Evolutionary conservation across 352 stramenopile species (phyloP).

Genomic region (Plasmopara viticola): DNA sequence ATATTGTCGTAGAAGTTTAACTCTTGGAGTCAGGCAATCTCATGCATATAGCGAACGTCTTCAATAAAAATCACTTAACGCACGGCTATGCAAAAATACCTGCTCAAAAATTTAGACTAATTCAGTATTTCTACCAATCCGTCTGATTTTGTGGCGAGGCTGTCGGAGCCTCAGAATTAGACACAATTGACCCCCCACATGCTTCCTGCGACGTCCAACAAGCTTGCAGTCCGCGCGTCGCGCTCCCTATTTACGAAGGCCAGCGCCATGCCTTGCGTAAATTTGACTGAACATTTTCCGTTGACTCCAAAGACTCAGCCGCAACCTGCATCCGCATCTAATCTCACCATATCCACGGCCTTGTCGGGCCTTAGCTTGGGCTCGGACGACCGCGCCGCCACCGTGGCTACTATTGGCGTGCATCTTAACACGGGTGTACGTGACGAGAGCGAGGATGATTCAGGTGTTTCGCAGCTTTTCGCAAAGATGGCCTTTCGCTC

Average conservation of each 20-base stretch:
- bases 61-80: too few species aligned
- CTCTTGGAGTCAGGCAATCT: too few species aligned
- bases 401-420: slow-evolving; percentile 61
- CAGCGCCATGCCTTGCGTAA: slow-evolving; percentile 48
- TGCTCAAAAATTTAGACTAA: too few species aligned
- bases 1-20: too few species aligned
- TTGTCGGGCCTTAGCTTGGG: slow-evolving; percentile 53
- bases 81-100: too few species aligned
- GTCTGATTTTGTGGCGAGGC: background rate
- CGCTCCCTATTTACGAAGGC: slow-evolving; percentile 67
- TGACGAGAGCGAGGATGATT: slow-evolving; percentile 61
- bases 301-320: slow-evolving; percentile 34
- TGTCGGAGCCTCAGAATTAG: slow-evolving; percentile 4
- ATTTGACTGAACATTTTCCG: slow-evolving; percentile 62
- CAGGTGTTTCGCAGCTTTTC: slow-evolving; percentile 73
- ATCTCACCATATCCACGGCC: slow-evolving; percentile 34
- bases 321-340: slow-evolving; percentile 16
- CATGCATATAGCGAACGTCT: too few species aligned
- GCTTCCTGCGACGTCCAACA: slow-evolving; percentile 30
- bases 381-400: slow-evolving; percentile 39
- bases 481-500: slow-evolving; percentile 81
- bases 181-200: slow-evolving; percentile 11
- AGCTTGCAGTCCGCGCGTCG: slow-evolving; percentile 24
- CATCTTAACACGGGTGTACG: slow-evolving; percentile 54
- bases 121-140: background rate